Evolutionary conservation across 495 filamentous ascomycete genomes (phyloP), one percentile per base, ranked within the genome.

Genomic region (Achaetomiella virescens): DNA sequence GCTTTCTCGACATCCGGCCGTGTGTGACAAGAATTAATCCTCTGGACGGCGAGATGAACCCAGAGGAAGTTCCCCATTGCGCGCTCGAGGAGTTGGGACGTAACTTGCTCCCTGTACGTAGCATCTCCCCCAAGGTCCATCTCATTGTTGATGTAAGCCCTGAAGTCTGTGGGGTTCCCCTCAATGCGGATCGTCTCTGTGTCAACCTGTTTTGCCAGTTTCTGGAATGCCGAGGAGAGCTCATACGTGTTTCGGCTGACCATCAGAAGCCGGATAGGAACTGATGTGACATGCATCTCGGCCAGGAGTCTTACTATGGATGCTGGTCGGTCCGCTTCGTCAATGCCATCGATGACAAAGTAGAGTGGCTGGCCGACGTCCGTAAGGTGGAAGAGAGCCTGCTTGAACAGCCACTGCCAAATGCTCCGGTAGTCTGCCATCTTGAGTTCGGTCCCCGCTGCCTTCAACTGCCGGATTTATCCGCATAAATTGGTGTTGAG

Each of bases 331-430:
- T 74, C 63, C 0, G 67, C 61, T 21, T 74, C 71, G 33, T 74
- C 70, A 0, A 74, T 17, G 0, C 65, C 71, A 47, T 74, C 71
- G 31, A 74, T 66, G 7, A 74, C 55, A 68, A 63, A 70, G 48
- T 69, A 71, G 6, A 74, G 41, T 1, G 69, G 55, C 15, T 42
- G 40, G 2, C 31, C 14, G 47, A 63, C n/a, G 18, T 24, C 8
- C 7, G 4, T 47, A 35, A 63, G 47, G 6, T 49, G 38, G 17
- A 70, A 61, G 22, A 78, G 45, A 59, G 63, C 50, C 58, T 61
- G 48, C 29, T 57, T 40, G 55, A 67, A 78, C 1, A 72, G 48
- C 11, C 57, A 61, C 38, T 76, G 63, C 75, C 73, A 78, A 29
- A 78, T 62, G 20, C 52, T 67, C 38, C 65, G 59, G 6, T 53